phyloP scores from a whole-genome alignment of 2,329 filamentous ascomycete genomes.

The Fusarium sp. region DNA sequence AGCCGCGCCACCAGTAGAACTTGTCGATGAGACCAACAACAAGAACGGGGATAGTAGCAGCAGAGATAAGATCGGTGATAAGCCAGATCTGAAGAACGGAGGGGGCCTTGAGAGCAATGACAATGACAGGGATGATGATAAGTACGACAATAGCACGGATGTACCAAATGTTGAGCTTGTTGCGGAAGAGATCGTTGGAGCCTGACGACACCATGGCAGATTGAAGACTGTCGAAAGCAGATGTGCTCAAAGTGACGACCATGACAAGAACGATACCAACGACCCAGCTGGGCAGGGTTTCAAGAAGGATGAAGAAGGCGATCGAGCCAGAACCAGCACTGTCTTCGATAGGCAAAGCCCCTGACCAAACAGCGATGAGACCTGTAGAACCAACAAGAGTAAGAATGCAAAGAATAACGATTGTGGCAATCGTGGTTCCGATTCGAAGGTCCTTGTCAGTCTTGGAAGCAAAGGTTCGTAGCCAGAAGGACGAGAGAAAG shows the following conservation, averaged over 20 bases:
- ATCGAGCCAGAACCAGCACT: constrained; percentile 70
- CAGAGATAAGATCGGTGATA: constrained; percentile 83
- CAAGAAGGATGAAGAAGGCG: constrained; percentile 80
- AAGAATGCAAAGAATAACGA: constrained; percentile 75
- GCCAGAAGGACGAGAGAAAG: constrained; percentile 87
- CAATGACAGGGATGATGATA: constrained; percentile 79
- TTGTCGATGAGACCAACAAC: constrained; percentile 76
- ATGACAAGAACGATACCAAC: constrained; percentile 85
- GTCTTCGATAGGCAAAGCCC: constrained; percentile 71
- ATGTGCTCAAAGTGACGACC: constrained; percentile 80
- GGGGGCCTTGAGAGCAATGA: constrained; percentile 79
- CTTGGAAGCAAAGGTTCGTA: constrained; percentile 83
- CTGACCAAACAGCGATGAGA: constrained; percentile 82
- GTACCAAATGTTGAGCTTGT: constrained; percentile 80
- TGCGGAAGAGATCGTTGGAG: constrained; percentile 87
- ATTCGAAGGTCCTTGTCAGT: constrained; percentile 83
- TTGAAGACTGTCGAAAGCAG: constrained; percentile 84
- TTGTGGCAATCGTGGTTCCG: constrained; percentile 76
- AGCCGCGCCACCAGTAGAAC: constrained; percentile 83
- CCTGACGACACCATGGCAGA: constrained; percentile 87
- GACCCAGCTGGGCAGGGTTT: constrained; percentile 81
- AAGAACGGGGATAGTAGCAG: constrained; percentile 79
- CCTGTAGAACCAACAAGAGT: constrained; percentile 79
- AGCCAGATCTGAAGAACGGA: constrained; percentile 85
- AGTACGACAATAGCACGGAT: constrained; percentile 77